phyloP scores from a whole-genome alignment of 345 rosid genomes.

The Citrus mangshanensis region DNA sequence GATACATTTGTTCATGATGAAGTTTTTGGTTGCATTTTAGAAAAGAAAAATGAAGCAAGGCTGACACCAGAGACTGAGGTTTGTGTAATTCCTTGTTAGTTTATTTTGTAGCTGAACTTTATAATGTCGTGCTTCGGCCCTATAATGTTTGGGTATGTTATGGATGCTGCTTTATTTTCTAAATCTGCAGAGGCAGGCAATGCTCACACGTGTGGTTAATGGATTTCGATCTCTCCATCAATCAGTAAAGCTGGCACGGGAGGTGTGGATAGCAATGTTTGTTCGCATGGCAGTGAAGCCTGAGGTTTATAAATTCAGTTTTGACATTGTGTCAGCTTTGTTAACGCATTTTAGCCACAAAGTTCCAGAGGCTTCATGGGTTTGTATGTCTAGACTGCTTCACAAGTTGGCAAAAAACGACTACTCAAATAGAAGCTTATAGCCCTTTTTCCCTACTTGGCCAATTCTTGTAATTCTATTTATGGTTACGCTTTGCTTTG shows the following conservation, averaged over 20 bases:
- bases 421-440: neutral
- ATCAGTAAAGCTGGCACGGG: slow-evolving; percentile 77
- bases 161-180: neutral
- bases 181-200: slow-evolving; percentile 44
- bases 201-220: slow-evolving; percentile 39
- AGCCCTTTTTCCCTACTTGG: neutral
- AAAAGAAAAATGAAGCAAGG: slow-evolving; percentile 24
- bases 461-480: neutral
- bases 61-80: slow-evolving; percentile 39
- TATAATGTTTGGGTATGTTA: neutral
- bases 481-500: neutral
- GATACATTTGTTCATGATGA: slow-evolving; percentile 58
- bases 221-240: slow-evolving; percentile 55
- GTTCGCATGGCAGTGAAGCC: slow-evolving; percentile 57
- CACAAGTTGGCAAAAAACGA: slow-evolving; percentile 27
- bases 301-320: slow-evolving; percentile 50
- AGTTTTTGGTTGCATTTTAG: slow-evolving; percentile 31
- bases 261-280: slow-evolving; percentile 78
- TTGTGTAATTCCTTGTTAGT: slow-evolving; percentile 12
- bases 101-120: neutral
- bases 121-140: neutral
- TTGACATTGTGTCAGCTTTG: slow-evolving; percentile 59
- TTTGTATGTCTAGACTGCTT: slow-evolving; percentile 55
- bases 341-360: slow-evolving; percentile 39
- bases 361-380: slow-evolving; percentile 57